Percentiles rank a stretch among this genome's conserved stretches.
These are phyloP conservation scores for Zarea fungicola DNA, from an alignment of 2,329 filamentous ascomycete genomes.

Conservation along the genomic window DNA sequence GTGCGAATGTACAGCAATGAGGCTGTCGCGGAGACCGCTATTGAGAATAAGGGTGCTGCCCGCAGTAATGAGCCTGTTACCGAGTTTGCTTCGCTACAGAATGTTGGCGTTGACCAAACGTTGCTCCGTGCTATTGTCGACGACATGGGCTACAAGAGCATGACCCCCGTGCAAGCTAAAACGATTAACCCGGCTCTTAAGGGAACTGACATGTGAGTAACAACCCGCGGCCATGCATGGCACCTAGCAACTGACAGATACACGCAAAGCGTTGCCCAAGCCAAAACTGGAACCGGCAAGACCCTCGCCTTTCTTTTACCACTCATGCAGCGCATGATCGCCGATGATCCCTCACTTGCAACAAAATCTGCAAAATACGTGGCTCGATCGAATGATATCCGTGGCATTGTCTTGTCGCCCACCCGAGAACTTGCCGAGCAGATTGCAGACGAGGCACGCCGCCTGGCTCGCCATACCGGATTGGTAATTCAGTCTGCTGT, in stretches of 20 bases:
- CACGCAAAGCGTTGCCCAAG: constrained; percentile 71
- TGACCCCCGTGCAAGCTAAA: constrained; percentile 88
- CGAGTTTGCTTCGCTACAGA: constrained; percentile 41
- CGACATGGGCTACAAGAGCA: constrained; percentile 70
- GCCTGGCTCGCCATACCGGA: constrained; percentile 59
- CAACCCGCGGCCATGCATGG: neutral
- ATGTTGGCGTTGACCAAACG: constrained; percentile 52
- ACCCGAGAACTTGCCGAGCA: constrained; percentile 78
- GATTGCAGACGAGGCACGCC: constrained; percentile 72
- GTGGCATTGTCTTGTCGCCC: constrained; percentile 69
- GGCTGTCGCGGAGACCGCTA: constrained; percentile 24
- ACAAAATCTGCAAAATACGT: constrained; percentile 30
- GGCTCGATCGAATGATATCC: constrained; percentile 52
- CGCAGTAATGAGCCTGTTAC: constrained; percentile 18
- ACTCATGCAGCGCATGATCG: constrained; percentile 72
- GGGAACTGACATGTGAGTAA: constrained; percentile 73
- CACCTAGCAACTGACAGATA: neutral
- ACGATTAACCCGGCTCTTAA: constrained; percentile 77
- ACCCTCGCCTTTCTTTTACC: constrained; percentile 90
- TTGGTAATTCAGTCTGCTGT: constrained; percentile 73
- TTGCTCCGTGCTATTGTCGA: constrained; percentile 64
- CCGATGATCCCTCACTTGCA: constrained; percentile 56
- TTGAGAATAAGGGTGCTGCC: constrained; percentile 14
- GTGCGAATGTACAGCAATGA: constrained; percentile 37
- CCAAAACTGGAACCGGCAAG: constrained; percentile 95